Conservation (phyloP, 2,329 filamentous ascomycete genomes). For the Botrytis medusae region DNA sequence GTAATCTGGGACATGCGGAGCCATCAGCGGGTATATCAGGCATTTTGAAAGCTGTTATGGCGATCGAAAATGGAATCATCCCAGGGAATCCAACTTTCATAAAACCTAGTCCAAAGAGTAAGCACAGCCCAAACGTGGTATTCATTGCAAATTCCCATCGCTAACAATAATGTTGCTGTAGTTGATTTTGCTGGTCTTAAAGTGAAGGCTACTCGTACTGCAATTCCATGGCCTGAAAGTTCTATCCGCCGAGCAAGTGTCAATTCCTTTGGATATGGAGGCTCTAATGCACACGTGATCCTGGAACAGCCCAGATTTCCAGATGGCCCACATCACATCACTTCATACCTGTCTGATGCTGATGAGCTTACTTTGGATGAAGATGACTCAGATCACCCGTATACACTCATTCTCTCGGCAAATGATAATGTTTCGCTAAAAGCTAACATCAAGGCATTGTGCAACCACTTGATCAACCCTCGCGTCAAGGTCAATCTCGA, state of each 20-base stretch:
- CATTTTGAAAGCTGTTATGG: constrained; percentile 44
- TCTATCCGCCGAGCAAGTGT: constrained; percentile 49
- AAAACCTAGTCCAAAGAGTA: constrained; percentile 37
- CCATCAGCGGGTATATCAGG: constrained; percentile 41
- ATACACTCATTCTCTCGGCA: constrained; percentile 15
- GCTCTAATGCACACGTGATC: constrained; percentile 37
- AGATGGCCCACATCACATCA: background rate
- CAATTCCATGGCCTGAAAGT: constrained; percentile 25
- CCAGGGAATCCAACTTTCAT: constrained; percentile 45
- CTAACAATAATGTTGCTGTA: background rate
- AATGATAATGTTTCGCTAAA: constrained; percentile 21
- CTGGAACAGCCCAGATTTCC: background rate
- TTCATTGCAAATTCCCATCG: background rate
- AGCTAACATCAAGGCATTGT: constrained; percentile 7
- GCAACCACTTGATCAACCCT: constrained; percentile 20
- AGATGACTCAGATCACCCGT: background rate
- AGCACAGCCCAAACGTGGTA: background rate
- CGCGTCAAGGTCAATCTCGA: constrained; percentile 1
- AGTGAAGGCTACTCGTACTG: constrained; percentile 28
- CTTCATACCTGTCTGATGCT: background rate
- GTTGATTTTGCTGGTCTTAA: constrained; percentile 38
- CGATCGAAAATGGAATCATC: constrained; percentile 45
- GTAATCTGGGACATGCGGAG: constrained; percentile 37
- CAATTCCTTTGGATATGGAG: constrained; percentile 36
- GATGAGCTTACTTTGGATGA: constrained; percentile 17